Conservation (phyloP, 495 filamentous ascomycete species). For the Thozetella sp. region DNA sequence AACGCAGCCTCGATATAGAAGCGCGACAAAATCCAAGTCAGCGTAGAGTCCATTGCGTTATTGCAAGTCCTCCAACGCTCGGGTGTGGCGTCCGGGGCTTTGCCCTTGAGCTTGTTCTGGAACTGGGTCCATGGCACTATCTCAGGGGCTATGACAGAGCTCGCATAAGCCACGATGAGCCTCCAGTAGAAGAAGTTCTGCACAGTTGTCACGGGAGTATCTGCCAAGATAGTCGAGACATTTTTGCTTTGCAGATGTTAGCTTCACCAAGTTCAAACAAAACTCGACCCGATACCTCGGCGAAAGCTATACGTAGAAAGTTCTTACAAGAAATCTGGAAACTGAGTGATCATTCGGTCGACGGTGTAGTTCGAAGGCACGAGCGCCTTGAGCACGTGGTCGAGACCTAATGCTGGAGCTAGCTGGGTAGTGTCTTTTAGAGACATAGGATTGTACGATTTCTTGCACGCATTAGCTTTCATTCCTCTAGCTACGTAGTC, state of each 20-base stretch:
- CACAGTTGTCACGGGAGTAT: constrained; percentile 28
- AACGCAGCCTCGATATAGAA: constrained; percentile 71
- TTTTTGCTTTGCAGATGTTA: constrained; percentile 11
- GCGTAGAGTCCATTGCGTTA: constrained; percentile 51
- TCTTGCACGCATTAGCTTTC: constrained; percentile 8
- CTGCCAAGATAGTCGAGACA: constrained; percentile 28
- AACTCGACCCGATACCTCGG: no score
- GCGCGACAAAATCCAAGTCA: constrained; percentile 61
- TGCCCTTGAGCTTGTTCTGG: constrained; percentile 39
- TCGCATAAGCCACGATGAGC: constrained; percentile 27
- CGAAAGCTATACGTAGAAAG: constrained; percentile 3
- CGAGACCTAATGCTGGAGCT: constrained; percentile 57
- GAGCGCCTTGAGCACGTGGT: constrained; percentile 52
- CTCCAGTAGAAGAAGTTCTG: constrained; percentile 37
- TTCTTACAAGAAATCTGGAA: constrained; percentile 29
- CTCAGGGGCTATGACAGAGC: constrained; percentile 58
- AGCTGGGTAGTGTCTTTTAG: constrained; percentile 55
- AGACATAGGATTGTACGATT: constrained; percentile 38
- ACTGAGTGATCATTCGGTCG: constrained; percentile 53
- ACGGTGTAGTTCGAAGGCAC: constrained; percentile 52
- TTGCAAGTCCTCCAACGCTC: constrained; percentile 76
- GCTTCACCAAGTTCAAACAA: neutral
- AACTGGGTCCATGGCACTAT: constrained; percentile 61
- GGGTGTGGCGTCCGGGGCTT: constrained; percentile 60
- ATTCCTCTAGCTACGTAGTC: neutral